phyloP scores from a whole-genome alignment of 352 stramenopile genomes.

The Globisporangium carolinianum region DNA sequence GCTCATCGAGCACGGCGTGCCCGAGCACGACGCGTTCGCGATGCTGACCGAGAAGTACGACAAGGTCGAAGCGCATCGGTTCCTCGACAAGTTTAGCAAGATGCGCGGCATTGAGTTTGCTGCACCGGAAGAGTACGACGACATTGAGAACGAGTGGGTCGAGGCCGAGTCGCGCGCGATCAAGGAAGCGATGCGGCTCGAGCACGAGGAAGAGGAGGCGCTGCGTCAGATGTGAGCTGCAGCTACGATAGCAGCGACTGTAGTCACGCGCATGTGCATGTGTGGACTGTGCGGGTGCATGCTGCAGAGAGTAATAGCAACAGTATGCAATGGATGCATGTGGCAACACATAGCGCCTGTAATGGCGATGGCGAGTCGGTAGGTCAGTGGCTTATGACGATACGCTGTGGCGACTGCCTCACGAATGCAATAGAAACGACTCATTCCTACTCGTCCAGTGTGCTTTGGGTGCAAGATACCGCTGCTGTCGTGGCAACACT shows the following conservation, averaged over 20 bases:
- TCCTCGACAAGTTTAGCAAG: slow-evolving; percentile 78
- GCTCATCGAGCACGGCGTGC: slow-evolving; percentile 75
- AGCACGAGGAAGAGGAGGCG: slow-evolving; percentile 76
- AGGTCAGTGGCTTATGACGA: too few species aligned
- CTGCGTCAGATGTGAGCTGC: slow-evolving; percentile 49
- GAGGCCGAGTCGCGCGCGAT: slow-evolving; percentile 69
- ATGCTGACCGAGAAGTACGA: slow-evolving; percentile 84
- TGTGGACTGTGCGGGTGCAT: too few species aligned
- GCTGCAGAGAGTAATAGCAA: too few species aligned
- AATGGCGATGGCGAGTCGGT: too few species aligned
- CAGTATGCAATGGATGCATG: neutral
- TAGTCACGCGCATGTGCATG: neutral
- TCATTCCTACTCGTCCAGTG: too few species aligned
- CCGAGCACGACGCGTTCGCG: slow-evolving; percentile 72
- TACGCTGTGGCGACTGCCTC: too few species aligned
- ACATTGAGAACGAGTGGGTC: slow-evolving; percentile 80
- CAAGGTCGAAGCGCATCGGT: slow-evolving; percentile 70
- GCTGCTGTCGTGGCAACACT: too few species aligned
- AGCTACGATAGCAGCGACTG: too few species aligned
- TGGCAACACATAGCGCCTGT: too few species aligned
- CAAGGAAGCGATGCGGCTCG: slow-evolving; percentile 81
- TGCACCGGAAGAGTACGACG: slow-evolving; percentile 68
- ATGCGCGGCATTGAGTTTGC: slow-evolving; percentile 77
- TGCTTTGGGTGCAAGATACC: too few species aligned
- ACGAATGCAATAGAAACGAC: too few species aligned